phyloP scores from a whole-genome alignment of 345 rosid genomes.

The Aegle marmelos region DNA sequence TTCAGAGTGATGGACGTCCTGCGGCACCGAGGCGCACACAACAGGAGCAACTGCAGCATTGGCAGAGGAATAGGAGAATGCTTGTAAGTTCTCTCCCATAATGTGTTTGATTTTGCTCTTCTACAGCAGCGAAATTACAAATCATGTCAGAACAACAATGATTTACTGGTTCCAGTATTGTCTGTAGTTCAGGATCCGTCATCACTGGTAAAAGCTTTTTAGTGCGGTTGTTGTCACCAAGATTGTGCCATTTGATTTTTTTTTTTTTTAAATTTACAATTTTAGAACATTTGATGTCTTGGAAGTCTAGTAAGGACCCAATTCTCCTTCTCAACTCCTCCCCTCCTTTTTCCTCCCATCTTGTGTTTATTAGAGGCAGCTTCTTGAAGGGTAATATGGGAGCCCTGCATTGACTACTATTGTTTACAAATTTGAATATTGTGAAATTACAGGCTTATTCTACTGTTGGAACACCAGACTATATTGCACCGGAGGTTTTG shows the following conservation, averaged over 20 bases:
- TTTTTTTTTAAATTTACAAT: neutral
- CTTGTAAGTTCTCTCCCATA: conserved; percentile 55
- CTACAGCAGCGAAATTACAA: neutral
- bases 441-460: conserved; percentile 76
- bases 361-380: neutral
- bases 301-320: conserved; percentile 2
- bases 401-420: neutral
- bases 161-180: neutral
- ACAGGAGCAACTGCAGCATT: conserved; percentile 83
- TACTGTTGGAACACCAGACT: conserved; percentile 98
- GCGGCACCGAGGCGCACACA: conserved; percentile 79
- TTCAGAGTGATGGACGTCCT: conserved; percentile 78
- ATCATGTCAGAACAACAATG: neutral
- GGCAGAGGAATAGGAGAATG: conserved; percentile 97
- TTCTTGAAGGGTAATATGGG: conserved; percentile 1
- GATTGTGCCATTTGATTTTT: neutral
- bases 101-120: conserved; percentile 7
- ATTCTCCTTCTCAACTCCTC: neutral
- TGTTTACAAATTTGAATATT: conserved; percentile 13
- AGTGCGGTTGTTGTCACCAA: neutral
- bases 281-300: neutral
- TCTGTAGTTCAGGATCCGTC: neutral
- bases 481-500: conserved; percentile 95
- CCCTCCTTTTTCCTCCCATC: neutral
- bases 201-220: neutral